Evolutionary conservation across 768 basidiomycete species (phyloP).

Genomic region (Brasilioporus rufonigricans): DNA sequence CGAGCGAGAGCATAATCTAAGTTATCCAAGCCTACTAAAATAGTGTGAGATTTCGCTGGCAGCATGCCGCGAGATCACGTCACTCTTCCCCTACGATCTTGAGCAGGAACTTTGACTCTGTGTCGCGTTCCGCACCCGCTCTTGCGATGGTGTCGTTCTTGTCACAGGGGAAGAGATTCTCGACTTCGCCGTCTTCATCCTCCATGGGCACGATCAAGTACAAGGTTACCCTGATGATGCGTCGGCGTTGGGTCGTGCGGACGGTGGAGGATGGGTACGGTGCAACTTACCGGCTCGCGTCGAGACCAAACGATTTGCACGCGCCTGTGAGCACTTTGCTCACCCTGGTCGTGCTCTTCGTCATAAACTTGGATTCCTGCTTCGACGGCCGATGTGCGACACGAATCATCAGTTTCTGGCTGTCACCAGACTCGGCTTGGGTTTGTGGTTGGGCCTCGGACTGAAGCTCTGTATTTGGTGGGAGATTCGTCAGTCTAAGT

Average conservation of each 20-base stretch:
- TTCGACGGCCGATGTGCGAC: slow-evolving; percentile 29
- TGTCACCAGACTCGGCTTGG: slow-evolving; percentile 5
- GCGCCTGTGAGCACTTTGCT: slow-evolving; percentile 24
- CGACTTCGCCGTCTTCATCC: slow-evolving; percentile 25
- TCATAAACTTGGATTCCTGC: slow-evolving; percentile 33
- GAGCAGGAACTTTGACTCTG: slow-evolving; percentile 25
- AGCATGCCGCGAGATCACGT: slow-evolving; percentile 2
- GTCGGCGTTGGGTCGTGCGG: background rate
- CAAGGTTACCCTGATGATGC: slow-evolving; percentile 18
- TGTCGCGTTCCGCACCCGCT: slow-evolving; percentile 25
- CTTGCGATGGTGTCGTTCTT: slow-evolving; percentile 23
- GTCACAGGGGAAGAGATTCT: slow-evolving; percentile 32
- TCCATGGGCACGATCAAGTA: slow-evolving; percentile 24
- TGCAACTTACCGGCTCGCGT: slow-evolving; percentile 19
- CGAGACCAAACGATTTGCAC: slow-evolving; percentile 31
- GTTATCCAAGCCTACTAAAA: background rate
- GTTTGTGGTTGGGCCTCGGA: background rate
- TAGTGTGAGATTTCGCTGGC: background rate
- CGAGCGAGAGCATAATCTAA: background rate
- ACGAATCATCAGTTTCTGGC: slow-evolving; percentile 26
- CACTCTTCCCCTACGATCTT: slow-evolving; percentile 22
- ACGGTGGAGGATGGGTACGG: background rate
- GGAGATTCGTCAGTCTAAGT: background rate
- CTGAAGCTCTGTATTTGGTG: slow-evolving; percentile 3
- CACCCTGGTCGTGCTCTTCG: slow-evolving; percentile 32